Evolutionary conservation across 768 basidiomycete species (phyloP), one percentile per base, ranked within the genome.

Genomic region (Lactarius evosmus): DNA sequence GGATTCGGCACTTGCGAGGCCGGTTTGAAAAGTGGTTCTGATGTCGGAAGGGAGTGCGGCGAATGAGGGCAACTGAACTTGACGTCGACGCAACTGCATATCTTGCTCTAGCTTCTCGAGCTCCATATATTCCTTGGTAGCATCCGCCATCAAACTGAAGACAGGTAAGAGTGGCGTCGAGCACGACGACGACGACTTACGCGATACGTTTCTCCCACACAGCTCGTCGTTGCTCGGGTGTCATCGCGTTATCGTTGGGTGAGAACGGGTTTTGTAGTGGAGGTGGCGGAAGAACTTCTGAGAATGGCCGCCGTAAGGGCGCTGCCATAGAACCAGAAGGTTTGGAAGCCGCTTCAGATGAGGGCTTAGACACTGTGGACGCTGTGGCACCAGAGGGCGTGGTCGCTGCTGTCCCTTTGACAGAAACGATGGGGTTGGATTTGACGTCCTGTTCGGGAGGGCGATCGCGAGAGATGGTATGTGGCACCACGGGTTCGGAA

Each of bases 161-260:
- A 29, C 11, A 49, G 11, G 14, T 41, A n/a, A 62, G 32, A 46
- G 34, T 56, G 17, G 19, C 16, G 29, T 25, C 40, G 50, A 33
- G 14, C n/a, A 54, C 3, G 22, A 29, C 12, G 40, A n/a, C 27
- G 22, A 34, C 53, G 41, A 67, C 79, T 51, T 66, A 80, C 79
- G 75, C 74, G 38, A 81, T 72, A 30, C 79, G 78, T 40, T 76
- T 73, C 38, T 75, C 70, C 79, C 79, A 80, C 49, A 74, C 68
- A 29, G 62, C 67, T n/a, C 71, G 72, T 53, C 75, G 78, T 56
- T 80, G 77, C 4, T 76, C 76, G 25, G 71, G 36, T n/a, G 77
- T 70, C 22, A 73, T 44, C 12, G 22, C 12, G 16, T 69, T 72
- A 54, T 72, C 62, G 11, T 60, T 61, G 27, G 34, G 17, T 27